Evolutionary conservation across 352 stramenopile species (phyloP).

Genomic region (Globisporangium yorkense): DNA sequence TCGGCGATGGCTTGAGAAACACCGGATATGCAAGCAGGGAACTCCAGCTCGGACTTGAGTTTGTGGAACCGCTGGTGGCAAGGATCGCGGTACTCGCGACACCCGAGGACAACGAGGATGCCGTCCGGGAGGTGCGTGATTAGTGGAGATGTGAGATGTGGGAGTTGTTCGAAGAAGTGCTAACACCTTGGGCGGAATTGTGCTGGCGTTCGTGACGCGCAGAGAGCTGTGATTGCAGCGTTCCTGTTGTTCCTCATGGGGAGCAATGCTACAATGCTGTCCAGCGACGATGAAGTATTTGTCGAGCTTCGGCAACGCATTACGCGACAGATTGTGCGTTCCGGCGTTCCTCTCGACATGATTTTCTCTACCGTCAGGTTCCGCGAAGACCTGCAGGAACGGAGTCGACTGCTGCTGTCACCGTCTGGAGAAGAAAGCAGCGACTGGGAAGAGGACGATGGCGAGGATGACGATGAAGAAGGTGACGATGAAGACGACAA

Average conservation of each 20-base stretch:
- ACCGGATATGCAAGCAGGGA: conserved; percentile 11
- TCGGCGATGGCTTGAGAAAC: neutral
- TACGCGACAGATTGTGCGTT: conserved; percentile 19
- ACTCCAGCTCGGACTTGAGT: conserved; percentile 15
- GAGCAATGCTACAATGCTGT: neutral
- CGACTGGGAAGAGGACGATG: conserved; percentile 9
- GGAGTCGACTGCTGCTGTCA: conserved; percentile 31
- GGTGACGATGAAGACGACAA: conserved; percentile 19
- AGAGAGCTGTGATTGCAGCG: conserved; percentile 28
- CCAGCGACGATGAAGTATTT: neutral
- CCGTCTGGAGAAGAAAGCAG: conserved; percentile 21
- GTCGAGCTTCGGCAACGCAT: conserved; percentile 15
- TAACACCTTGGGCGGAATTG: neutral
- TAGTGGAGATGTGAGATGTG: neutral
- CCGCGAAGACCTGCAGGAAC: conserved; percentile 42
- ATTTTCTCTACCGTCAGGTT: conserved; percentile 51
- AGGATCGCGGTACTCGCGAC: neutral
- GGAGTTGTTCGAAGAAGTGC: neutral
- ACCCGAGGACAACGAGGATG: conserved; percentile 1
- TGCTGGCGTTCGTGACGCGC: neutral
- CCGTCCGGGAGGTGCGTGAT: conserved; percentile 11
- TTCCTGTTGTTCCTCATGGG: conserved; percentile 33
- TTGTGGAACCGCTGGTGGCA: conserved; percentile 19
- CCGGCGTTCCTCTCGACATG: conserved; percentile 26
- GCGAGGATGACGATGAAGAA: conserved; percentile 22